Conservation (phyloP, 192 early-diverging fungal genomes). For the Rhizophlyctis rosea region DNA sequence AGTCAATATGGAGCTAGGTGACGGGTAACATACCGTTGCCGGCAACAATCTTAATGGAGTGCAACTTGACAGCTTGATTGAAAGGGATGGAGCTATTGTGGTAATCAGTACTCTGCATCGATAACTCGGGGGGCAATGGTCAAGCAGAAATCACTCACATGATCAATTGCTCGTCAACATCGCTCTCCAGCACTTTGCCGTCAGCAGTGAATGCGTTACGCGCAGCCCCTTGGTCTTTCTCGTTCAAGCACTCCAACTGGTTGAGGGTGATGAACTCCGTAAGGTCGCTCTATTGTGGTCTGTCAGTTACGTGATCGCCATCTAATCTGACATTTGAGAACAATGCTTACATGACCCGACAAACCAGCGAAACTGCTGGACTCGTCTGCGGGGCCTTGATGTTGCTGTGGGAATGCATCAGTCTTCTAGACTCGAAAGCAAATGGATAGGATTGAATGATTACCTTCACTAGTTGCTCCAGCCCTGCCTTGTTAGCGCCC, state of each 20-base stretch:
- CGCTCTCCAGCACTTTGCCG: conserved; percentile 75
- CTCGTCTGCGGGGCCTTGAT: conserved; percentile 34
- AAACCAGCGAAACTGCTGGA: no score
- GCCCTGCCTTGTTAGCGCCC: conserved; percentile 70
- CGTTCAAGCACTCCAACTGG: conserved; percentile 78
- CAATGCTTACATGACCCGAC: no score
- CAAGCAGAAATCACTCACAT: conserved; percentile 32
- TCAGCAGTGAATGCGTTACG: conserved; percentile 73
- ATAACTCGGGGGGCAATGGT: no score
- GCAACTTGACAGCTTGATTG: conserved; percentile 77
- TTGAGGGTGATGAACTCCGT: conserved; percentile 33
- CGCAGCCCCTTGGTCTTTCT: conserved; percentile 71
- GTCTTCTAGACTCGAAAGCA: not conserved
- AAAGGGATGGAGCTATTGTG: conserved; percentile 71
- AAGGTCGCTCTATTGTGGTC: conserved; percentile 32
- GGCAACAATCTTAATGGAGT: conserved; percentile 63
- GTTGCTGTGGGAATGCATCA: conserved; percentile 18
- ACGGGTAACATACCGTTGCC: conserved; percentile 34
- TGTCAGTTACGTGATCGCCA: not conserved
- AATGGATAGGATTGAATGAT: conserved; percentile 1
- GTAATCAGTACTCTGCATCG: no score
- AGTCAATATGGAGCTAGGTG: not conserved
- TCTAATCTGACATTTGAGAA: not conserved
- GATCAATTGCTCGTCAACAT: conserved; percentile 95
- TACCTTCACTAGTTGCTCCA: conserved; percentile 60